phyloP scores from a whole-genome alignment of 495 filamentous ascomycete genomes.

The Venustampulla echinocandica region DNA sequence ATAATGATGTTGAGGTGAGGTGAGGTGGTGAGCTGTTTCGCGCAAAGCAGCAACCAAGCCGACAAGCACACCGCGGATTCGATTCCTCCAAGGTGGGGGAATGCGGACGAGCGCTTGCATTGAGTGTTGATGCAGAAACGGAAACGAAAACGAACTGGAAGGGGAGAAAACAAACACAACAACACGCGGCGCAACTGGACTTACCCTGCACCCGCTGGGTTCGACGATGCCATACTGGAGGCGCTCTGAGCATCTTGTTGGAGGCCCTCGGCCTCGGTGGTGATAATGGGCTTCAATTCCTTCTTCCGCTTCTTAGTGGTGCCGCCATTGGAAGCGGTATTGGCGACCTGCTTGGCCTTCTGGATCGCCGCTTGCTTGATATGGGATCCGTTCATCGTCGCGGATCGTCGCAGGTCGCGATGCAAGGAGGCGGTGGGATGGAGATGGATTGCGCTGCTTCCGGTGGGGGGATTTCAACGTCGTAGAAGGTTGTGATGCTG shows the following conservation, averaged over 20 bases:
- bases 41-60: background rate
- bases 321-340: constrained; percentile 32
- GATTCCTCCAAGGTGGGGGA: too few species aligned
- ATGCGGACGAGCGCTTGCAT: too few species aligned
- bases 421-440: background rate
- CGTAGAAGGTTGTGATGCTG: too few species aligned
- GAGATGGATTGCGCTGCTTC: background rate
- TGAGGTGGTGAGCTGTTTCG: background rate
- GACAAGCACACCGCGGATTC: too few species aligned
- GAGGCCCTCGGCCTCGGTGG: constrained; percentile 64
- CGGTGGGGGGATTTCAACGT: background rate
- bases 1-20: background rate
- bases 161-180: too few species aligned
- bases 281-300: constrained; percentile 86
- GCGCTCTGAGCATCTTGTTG: constrained; percentile 20
- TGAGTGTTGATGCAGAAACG: too few species aligned
- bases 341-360: constrained; percentile 68
- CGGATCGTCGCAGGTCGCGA: background rate
- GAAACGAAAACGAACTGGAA: too few species aligned
- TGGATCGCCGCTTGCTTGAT: constrained; percentile 69
- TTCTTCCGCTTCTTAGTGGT: constrained; percentile 65
- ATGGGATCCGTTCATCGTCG: constrained; percentile 62
- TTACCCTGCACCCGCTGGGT: constrained; percentile 21
- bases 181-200: too few species aligned
- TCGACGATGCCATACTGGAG: constrained; percentile 18